Conservation (phyloP, 768 basidiomycete genomes). For the Podaxis sp. region DNA sequence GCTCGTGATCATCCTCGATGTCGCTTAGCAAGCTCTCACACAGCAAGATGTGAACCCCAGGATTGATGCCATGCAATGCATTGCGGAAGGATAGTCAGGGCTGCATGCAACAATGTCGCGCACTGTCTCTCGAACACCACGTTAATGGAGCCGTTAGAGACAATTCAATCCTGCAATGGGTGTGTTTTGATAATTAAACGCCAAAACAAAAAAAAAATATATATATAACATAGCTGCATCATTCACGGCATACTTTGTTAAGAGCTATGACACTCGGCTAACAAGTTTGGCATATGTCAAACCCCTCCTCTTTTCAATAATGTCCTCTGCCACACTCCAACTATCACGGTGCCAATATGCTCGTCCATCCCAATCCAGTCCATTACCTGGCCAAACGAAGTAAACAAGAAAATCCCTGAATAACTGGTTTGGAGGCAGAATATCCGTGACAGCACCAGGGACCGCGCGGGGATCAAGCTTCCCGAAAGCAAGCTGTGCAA, state of each 20-base stretch:
- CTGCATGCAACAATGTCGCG: too few species aligned
- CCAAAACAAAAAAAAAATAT: too few species aligned
- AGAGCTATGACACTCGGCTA: background rate
- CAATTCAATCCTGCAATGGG: too few species aligned
- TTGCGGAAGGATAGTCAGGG: too few species aligned
- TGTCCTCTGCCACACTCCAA: slow-evolving; percentile 8
- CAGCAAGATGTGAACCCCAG: too few species aligned
- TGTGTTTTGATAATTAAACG: too few species aligned
- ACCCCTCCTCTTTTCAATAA: slow-evolving; percentile 1
- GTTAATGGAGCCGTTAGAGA: too few species aligned
- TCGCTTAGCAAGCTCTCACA: too few species aligned
- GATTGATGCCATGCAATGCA: too few species aligned
- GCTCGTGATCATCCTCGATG: too few species aligned
- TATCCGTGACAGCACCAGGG: background rate
- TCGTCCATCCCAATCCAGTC: slow-evolving; percentile 7
- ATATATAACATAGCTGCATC: background rate
- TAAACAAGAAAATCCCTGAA: slow-evolving; percentile 1
- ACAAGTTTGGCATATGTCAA: slow-evolving; percentile 5
- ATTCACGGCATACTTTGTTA: background rate
- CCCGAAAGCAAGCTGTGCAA: slow-evolving; percentile 4
- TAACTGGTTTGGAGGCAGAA: background rate
- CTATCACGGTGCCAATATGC: background rate
- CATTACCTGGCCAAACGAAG: background rate
- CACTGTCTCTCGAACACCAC: too few species aligned
- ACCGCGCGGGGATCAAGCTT: slow-evolving; percentile 7